Conservation (phyloP, 2,329 filamentous ascomycete species). For the Sclerotinia subarctica region DNA sequence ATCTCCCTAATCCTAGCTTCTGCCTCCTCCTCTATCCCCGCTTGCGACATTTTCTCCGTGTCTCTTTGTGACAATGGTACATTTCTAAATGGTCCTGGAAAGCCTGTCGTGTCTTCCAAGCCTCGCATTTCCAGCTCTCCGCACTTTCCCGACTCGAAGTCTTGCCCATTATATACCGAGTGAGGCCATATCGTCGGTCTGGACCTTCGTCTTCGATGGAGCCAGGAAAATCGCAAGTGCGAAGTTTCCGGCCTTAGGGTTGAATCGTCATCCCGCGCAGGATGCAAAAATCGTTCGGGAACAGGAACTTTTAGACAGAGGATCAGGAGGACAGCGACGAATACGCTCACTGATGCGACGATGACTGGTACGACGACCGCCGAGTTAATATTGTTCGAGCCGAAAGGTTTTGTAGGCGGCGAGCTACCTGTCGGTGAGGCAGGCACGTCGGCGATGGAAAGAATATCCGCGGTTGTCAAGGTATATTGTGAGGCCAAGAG, state of each 20-base stretch:
- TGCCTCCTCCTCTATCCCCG: slow-evolving; percentile 18
- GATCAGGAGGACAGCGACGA: slow-evolving; percentile 15
- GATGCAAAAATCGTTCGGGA: slow-evolving; percentile 11
- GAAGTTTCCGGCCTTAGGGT: not conserved
- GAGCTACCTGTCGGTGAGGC: slow-evolving; percentile 2
- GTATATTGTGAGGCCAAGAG: slow-evolving; percentile 6
- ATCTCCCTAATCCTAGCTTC: slow-evolving; percentile 17
- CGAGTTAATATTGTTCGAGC: slow-evolving; percentile 11
- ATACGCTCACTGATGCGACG: slow-evolving; percentile 17
- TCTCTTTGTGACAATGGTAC: slow-evolving; percentile 5
- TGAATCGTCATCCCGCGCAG: slow-evolving; percentile 1
- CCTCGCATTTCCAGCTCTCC: slow-evolving; percentile 15
- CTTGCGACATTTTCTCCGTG: slow-evolving; percentile 17
- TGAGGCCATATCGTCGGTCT: slow-evolving; percentile 16
- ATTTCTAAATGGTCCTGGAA: slow-evolving; percentile 4
- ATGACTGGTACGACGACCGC: slow-evolving; percentile 16
- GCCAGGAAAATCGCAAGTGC: slow-evolving; percentile 13
- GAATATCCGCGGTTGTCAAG: slow-evolving; percentile 11
- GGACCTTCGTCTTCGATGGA: not conserved
- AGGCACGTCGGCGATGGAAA: slow-evolving; percentile 8
- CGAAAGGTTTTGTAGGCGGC: not conserved
- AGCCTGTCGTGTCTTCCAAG: slow-evolving; percentile 14
- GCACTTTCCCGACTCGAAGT: slow-evolving; percentile 5
- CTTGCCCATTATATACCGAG: slow-evolving; percentile 16
- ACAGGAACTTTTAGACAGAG: slow-evolving; percentile 16